Conservation (phyloP, 1,284 basidiomycete species). For the Sanguinoderma infundibulare region DNA sequence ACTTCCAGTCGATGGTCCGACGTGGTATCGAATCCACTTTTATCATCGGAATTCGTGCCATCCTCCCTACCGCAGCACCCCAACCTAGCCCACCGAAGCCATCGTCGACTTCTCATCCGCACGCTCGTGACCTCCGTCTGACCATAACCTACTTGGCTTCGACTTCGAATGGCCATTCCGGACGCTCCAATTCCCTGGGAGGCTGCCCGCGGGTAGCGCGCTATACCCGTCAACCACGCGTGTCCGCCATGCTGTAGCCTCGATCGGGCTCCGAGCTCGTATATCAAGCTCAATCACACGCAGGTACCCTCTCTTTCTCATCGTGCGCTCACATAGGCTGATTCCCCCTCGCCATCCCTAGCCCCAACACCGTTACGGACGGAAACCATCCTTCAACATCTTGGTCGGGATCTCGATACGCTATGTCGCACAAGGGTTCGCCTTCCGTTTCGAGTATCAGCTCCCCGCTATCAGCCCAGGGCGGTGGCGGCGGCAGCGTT, state of each 20-base stretch:
- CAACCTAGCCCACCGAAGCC: not conserved
- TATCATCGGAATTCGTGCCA: too few species aligned
- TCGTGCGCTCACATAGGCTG: not conserved
- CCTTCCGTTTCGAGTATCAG: not conserved
- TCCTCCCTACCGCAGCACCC: not conserved
- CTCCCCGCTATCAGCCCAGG: not conserved
- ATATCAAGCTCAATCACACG: not conserved
- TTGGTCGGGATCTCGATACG: not conserved
- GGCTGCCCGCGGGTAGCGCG: not conserved
- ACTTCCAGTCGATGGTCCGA: too few species aligned
- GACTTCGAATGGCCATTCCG: not conserved
- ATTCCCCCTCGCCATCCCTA: not conserved
- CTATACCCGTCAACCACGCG: not conserved
- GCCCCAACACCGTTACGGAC: not conserved
- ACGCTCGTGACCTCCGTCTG: not conserved
- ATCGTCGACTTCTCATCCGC: not conserved
- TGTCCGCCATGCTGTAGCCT: not conserved
- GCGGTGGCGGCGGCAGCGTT: not conserved
- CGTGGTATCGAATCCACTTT: too few species aligned
- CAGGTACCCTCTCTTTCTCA: not conserved
- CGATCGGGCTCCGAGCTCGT: not conserved
- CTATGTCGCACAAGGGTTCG: not conserved
- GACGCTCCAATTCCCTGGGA: not conserved
- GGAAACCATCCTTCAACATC: not conserved
- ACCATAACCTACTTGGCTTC: not conserved